phyloP scores from a whole-genome alignment of 1,284 basidiomycete species.

The Macrocybe sp. region DNA sequence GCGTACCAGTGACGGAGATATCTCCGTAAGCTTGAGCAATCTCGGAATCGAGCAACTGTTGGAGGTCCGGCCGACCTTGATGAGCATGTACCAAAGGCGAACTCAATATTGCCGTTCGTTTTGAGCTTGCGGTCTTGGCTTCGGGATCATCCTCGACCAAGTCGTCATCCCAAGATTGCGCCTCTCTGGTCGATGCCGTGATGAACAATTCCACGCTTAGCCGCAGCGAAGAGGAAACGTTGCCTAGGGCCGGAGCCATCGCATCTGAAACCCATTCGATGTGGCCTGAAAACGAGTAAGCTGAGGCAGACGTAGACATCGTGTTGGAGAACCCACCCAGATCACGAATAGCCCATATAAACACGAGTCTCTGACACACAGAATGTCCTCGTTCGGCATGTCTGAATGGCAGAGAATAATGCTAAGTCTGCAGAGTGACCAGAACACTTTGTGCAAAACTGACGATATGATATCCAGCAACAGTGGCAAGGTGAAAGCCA shows the following conservation, averaged over 20 bases:
- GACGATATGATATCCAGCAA: slow-evolving; percentile 39
- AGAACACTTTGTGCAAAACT: slow-evolving; percentile 1
- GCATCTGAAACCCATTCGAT: slow-evolving; percentile 37
- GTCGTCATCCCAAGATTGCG: slow-evolving; percentile 9
- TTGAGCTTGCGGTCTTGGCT: slow-evolving; percentile 1
- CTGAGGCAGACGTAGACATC: not conserved
- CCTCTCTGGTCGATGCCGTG: slow-evolving; percentile 20
- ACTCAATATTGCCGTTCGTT: not conserved
- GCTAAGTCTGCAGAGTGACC: no score
- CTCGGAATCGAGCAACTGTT: slow-evolving; percentile 16
- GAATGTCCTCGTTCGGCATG: slow-evolving; percentile 20
- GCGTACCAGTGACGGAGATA: slow-evolving; percentile 38
- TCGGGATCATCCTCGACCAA: slow-evolving; percentile 6
- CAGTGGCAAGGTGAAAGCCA: slow-evolving; percentile 45
- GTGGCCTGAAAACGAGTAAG: slow-evolving; percentile 22
- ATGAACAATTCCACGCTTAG: slow-evolving; percentile 18
- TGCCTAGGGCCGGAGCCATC: slow-evolving; percentile 25
- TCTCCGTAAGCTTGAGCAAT: slow-evolving; percentile 12
- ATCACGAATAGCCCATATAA: slow-evolving; percentile 41
- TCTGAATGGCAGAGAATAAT: slow-evolving; percentile 7
- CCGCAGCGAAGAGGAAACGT: slow-evolving; percentile 22
- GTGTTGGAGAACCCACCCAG: slow-evolving; percentile 24
- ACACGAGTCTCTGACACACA: slow-evolving; percentile 29
- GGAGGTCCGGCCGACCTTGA: slow-evolving; percentile 27
- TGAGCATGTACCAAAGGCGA: slow-evolving; percentile 17